These are phyloP conservation scores for Penicillium vulpinum DNA, from an alignment of 2,329 filamentous ascomycete genomes.

Conservation along the genomic window DNA sequence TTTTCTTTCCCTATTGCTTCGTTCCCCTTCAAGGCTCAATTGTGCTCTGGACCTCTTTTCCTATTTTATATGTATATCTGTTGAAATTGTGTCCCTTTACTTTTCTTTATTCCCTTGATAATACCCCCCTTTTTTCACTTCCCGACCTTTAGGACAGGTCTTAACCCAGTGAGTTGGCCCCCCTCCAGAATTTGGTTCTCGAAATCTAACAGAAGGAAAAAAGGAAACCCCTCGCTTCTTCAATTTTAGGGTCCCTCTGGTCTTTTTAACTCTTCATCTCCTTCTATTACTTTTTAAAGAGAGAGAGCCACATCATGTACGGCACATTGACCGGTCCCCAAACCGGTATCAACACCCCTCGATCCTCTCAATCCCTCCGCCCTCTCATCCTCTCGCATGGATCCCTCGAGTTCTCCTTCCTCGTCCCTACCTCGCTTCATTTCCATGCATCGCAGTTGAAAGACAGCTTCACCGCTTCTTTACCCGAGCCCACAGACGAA, in stretches of 20 bases:
- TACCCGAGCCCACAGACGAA: slow-evolving; percentile 93
- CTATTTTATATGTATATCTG: slow-evolving; percentile 10
- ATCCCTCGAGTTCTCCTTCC: slow-evolving; percentile 92
- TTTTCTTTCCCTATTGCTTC: slow-evolving; percentile 11
- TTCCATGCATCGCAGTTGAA: slow-evolving; percentile 95
- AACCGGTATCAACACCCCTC: slow-evolving; percentile 94
- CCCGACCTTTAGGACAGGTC: neutral
- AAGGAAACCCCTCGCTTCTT: slow-evolving; percentile 2
- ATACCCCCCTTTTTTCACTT: slow-evolving; percentile 1
- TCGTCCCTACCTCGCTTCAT: slow-evolving; percentile 91
- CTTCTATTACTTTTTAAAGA: neutral
- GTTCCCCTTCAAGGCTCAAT: slow-evolving; percentile 6
- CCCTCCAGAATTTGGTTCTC: neutral
- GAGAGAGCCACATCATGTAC: slow-evolving; percentile 67
- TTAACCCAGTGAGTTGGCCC: neutral
- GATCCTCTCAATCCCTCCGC: slow-evolving; percentile 87
- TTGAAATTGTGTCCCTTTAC: slow-evolving; percentile 9
- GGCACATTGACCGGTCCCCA: slow-evolving; percentile 77
- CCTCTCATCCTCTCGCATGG: slow-evolving; percentile 90
- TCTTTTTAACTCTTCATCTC: neutral
- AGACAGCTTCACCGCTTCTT: slow-evolving; percentile 79
- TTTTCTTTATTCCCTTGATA: slow-evolving; percentile 12
- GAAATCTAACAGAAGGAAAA: neutral
- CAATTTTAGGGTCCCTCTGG: slow-evolving; percentile 3
- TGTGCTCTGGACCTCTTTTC: slow-evolving; percentile 14